Evolutionary conservation across 1,139 yeast species (phyloP).

Genomic region (Geotrichum klebahnii): DNA sequence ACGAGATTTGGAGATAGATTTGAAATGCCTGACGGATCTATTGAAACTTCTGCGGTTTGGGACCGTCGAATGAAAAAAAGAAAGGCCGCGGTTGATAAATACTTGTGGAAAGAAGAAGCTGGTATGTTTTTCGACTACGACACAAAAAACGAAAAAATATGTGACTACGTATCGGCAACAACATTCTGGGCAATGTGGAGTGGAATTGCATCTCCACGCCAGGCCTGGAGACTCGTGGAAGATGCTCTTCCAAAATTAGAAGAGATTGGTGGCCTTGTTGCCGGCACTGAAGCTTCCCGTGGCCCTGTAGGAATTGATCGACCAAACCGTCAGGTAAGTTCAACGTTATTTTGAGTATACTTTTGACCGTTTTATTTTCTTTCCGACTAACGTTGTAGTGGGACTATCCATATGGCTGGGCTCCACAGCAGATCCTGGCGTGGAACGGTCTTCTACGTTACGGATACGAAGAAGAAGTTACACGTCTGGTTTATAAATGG

Average conservation of each 20-base stretch:
- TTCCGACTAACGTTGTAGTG: slow-evolving; percentile 42
- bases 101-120: slow-evolving; percentile 78
- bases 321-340: slow-evolving; percentile 64
- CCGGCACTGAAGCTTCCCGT: slow-evolving; percentile 75
- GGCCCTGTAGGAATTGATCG: slow-evolving; percentile 66
- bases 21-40: slow-evolving; percentile 40
- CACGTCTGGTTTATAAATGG: slow-evolving; percentile 83
- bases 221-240: slow-evolving; percentile 61
- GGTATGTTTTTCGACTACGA: slow-evolving; percentile 86
- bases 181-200: slow-evolving; percentile 94
- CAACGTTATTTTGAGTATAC: neutral
- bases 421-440: slow-evolving; percentile 93
- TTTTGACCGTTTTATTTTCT: neutral
- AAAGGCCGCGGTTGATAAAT: slow-evolving; percentile 55
- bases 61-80: slow-evolving; percentile 52
- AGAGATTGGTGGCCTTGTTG: slow-evolving; percentile 81
- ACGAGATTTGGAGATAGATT: slow-evolving; percentile 54
- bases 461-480: slow-evolving; percentile 62
- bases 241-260: slow-evolving; percentile 70
- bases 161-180: slow-evolving; percentile 80
- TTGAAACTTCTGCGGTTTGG: slow-evolving; percentile 61
- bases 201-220: slow-evolving; percentile 64
- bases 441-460: slow-evolving; percentile 83
- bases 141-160: slow-evolving; percentile 52
- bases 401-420: slow-evolving; percentile 99